Conservation (phyloP, 768 basidiomycete species). For the Kwoniella sp. region DNA sequence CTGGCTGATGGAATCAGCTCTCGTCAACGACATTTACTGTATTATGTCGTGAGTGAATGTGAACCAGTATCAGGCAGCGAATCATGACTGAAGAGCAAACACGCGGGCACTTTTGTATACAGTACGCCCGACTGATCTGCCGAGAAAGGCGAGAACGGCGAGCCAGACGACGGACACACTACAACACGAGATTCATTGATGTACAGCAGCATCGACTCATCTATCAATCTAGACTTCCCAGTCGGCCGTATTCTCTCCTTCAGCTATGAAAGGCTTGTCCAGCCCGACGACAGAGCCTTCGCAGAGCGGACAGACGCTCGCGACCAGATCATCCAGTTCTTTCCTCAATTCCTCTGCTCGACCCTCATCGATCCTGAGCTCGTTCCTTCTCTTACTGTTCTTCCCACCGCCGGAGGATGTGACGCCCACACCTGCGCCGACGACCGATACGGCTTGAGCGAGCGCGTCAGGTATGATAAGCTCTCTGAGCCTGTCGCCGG, state of each 20-base stretch:
- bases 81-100: no score
- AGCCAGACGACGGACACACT: no score
- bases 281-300: constrained; percentile 80
- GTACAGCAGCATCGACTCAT: neutral
- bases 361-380: constrained; percentile 61
- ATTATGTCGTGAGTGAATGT: no score
- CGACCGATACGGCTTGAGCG: constrained; percentile 71
- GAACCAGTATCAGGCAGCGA: no score
- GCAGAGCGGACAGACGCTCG: constrained; percentile 88
- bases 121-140: no score
- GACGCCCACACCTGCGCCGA: constrained; percentile 47
- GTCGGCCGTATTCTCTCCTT: constrained; percentile 69
- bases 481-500: constrained; percentile 85
- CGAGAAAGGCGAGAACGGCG: no score
- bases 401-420: constrained; percentile 45
- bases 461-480: constrained; percentile 92
- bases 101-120: no score
- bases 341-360: constrained; percentile 72
- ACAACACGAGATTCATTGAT: no score
- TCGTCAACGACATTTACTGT: no score
- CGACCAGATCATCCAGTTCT: constrained; percentile 86
- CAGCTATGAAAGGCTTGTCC: constrained; percentile 78
- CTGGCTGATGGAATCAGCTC: no score
- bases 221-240: constrained; percentile 40
- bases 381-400: constrained; percentile 59